Evolutionary conservation across 768 basidiomycete genomes (phyloP).

Genomic region (Amanita fuliginea): DNA sequence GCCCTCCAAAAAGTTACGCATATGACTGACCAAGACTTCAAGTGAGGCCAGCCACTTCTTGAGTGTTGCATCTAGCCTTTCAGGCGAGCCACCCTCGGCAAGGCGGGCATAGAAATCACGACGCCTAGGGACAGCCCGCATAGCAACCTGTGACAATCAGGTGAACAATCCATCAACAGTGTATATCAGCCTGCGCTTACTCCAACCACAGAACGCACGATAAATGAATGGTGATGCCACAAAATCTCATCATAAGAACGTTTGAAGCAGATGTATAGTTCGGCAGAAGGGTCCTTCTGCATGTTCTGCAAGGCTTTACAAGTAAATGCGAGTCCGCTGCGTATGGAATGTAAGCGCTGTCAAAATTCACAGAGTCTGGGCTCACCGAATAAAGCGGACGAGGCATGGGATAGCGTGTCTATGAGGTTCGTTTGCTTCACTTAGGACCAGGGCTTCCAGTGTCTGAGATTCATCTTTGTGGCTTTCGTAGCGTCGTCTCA

Average conservation of each 20-base stretch:
- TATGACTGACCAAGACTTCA: conserved; percentile 36
- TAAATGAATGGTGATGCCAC: conserved; percentile 52
- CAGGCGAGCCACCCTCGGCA: conserved; percentile 43
- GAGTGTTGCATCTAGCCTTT: conserved; percentile 44
- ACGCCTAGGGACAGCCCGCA: conserved; percentile 50
- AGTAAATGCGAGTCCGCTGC: conserved; percentile 58
- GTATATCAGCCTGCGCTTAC: conserved; percentile 22
- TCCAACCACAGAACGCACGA: conserved; percentile 56
- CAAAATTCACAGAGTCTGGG: conserved; percentile 15
- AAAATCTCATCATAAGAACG: conserved; percentile 64
- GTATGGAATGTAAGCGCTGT: not conserved
- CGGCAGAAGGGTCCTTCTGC: conserved; percentile 39
- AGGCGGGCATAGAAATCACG: conserved; percentile 51
- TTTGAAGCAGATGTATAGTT: conserved; percentile 60
- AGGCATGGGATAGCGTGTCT: conserved; percentile 50
- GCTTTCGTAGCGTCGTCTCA: conserved; percentile 41
- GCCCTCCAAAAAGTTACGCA: conserved; percentile 41
- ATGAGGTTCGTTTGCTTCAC: conserved; percentile 31
- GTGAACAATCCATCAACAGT: not conserved
- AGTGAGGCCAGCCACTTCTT: conserved; percentile 51
- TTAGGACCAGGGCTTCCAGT: conserved; percentile 47
- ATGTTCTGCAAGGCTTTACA: conserved; percentile 57
- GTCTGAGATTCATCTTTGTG: conserved; percentile 34
- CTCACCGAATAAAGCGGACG: conserved; percentile 58
- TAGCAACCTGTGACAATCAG: conserved; percentile 31